These are phyloP conservation scores for Xylaria sp. DNA, from an alignment of 2,329 filamentous ascomycete genomes.

Conservation along the genomic window DNA sequence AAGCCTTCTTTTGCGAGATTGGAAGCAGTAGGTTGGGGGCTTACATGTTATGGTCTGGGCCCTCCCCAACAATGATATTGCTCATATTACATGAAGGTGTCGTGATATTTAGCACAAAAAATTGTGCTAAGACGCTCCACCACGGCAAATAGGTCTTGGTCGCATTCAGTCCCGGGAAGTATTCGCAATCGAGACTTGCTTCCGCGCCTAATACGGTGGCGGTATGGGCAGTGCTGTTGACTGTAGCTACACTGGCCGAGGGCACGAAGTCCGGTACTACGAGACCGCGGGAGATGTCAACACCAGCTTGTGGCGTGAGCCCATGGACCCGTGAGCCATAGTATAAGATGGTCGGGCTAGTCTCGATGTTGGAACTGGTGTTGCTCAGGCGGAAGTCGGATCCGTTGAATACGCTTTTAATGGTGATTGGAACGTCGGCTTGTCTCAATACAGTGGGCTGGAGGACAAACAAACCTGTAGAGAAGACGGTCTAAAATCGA, in stretches of 20 bases:
- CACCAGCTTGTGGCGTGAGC: conserved; percentile 20
- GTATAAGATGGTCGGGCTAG: conserved; percentile 23
- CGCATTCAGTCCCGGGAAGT: conserved; percentile 22
- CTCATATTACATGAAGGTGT: conserved; percentile 30
- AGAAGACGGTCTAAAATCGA: conserved; percentile 25
- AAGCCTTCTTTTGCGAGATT: no score
- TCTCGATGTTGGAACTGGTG: conserved; percentile 21
- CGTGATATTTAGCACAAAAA: conserved; percentile 29
- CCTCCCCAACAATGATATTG: conserved; percentile 31
- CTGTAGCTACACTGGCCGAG: not conserved
- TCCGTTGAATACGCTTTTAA: conserved; percentile 26
- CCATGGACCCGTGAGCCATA: conserved; percentile 29
- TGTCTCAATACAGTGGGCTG: conserved; percentile 16
- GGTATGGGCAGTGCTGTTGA: conserved; percentile 25
- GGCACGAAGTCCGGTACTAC: conserved; percentile 29
- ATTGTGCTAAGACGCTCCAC: conserved; percentile 23
- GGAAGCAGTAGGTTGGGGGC: not conserved
- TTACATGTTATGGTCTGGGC: conserved; percentile 30
- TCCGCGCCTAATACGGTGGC: conserved; percentile 24
- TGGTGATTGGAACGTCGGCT: conserved; percentile 5
- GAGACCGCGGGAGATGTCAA: conserved; percentile 23
- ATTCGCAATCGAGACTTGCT: conserved; percentile 27
- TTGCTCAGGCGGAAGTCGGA: conserved; percentile 30
- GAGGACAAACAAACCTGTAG: conserved; percentile 31
- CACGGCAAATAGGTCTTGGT: conserved; percentile 22